These are phyloP conservation scores for Psophocarpus tetragonolobus DNA, from an alignment of 306 rosid species.

Conservation along the genomic window DNA sequence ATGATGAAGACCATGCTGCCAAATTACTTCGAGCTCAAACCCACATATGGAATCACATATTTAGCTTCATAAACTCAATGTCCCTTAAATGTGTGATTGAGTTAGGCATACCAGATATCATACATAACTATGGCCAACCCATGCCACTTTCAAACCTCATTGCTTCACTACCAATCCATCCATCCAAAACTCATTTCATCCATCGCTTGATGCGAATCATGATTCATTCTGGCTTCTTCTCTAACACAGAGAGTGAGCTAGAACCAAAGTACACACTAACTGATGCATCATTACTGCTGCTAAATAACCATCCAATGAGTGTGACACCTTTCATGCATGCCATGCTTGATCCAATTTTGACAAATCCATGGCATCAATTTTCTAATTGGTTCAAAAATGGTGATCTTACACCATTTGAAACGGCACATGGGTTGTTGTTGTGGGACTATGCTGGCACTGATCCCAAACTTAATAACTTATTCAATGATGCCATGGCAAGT, in stretches of 20 bases:
- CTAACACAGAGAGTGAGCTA: background rate
- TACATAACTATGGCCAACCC: constrained; percentile 35
- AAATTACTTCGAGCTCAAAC: constrained; percentile 28
- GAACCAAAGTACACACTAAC: constrained; percentile 1
- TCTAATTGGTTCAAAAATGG: constrained; percentile 18
- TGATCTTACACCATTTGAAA: constrained; percentile 8
- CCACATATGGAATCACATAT: constrained; percentile 23
- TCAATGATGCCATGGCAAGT: constrained; percentile 29
- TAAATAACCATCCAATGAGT: background rate
- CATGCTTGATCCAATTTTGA: background rate
- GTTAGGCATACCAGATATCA: constrained; percentile 34
- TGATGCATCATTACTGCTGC: constrained; percentile 4
- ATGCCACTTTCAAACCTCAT: constrained; percentile 32
- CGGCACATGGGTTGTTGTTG: background rate
- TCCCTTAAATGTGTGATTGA: constrained; percentile 32
- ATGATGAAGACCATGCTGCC: background rate
- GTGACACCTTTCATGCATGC: background rate
- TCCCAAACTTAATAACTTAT: background rate
- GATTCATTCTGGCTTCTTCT: constrained; percentile 24
- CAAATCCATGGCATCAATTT: constrained; percentile 13
- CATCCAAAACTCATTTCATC: background rate
- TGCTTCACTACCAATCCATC: constrained; percentile 25
- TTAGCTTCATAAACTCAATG: constrained; percentile 37
- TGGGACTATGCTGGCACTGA: background rate
- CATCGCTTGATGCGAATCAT: constrained; percentile 33